Percentiles rank a stretch among this genome's conserved stretches.
These are phyloP conservation scores for Geranium incanum DNA, from an alignment of 441 rosid genomes.

Conservation along the genomic window DNA sequence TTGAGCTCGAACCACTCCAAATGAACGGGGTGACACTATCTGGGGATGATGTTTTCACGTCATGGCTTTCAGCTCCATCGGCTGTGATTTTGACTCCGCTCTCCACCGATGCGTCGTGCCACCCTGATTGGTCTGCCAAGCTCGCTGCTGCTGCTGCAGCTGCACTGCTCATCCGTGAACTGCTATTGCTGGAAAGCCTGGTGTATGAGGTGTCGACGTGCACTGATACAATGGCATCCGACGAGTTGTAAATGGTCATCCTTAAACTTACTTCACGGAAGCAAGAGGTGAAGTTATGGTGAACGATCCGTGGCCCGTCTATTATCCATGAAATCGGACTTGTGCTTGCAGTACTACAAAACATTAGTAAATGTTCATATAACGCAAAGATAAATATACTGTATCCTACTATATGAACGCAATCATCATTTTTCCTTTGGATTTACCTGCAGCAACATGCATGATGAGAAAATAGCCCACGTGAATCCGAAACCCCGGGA, in stretches of 20 bases:
- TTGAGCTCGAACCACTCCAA: conserved; percentile 78
- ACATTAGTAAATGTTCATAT: background rate
- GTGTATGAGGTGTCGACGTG: conserved; percentile 41
- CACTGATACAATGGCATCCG: conserved; percentile 43
- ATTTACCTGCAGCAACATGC: conserved; percentile 75
- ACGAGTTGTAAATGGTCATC: conserved; percentile 72
- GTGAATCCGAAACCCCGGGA: conserved; percentile 34
- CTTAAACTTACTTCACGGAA: conserved; percentile 56
- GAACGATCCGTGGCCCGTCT: conserved; percentile 50
- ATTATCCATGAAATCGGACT: conserved; percentile 71
- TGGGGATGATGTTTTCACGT: conserved; percentile 28
- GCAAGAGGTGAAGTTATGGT: conserved; percentile 57
- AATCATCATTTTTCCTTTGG: background rate
- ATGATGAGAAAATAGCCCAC: conserved; percentile 62
- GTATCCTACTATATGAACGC: background rate
- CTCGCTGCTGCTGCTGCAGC: conserved; percentile 23
- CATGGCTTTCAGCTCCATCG: conserved; percentile 30
- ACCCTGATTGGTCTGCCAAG: conserved; percentile 53
- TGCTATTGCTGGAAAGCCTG: conserved; percentile 14
- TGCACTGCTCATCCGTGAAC: conserved; percentile 27
- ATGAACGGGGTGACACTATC: conserved; percentile 61
- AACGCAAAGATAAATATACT: conserved; percentile 4
- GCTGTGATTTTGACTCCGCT: conserved; percentile 49
- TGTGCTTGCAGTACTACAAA: conserved; percentile 38
- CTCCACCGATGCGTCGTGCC: conserved; percentile 47